Base-by-base conservation (phyloP, 495 filamentous ascomycete species). In the Aspergillus biplanus region DNA sequence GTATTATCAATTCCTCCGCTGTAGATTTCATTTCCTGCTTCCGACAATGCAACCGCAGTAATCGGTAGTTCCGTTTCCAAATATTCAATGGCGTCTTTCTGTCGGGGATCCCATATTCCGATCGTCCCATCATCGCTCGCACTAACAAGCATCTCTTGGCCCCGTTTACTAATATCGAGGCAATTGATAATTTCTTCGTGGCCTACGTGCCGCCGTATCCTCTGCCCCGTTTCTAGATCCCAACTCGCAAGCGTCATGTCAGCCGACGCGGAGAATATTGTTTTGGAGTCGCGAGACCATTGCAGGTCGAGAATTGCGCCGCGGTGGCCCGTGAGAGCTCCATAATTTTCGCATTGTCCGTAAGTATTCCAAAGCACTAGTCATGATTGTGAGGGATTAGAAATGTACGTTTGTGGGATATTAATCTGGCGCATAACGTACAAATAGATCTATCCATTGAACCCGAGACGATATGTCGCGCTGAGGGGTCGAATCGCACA, bases 1-100 rank as follows among this genome's bases (percentile, higher is more conserved):
- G 96, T 92, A 67, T 97, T 97, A 73, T 98, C 95, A 59, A 99
- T 97, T 9, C 93, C 90, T 39, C 95, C 95, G 16, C 90, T 93
- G 73, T 93, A 99, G 7, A 99, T 84, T 76, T 99, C 96, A 71
- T 95, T 97, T 15, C 94, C 95, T 16, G 92, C 92, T 76, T 97
- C 93, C 5, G 93, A 89, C 7, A 97, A 75, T 5, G 94, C 92
- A 0, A 98, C 88, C 0, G 93, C 90, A 0, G 94, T 97, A 65
- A 99, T 88, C 6, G 96, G 95, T 55, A 96, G 95, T 55, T 96
- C 90, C 1, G 93, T 97, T 71, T 94, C 86, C 56, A 98, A 87
- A 71, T 89, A 95, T 64, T 96, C 91, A 44, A 91, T 83, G 1
- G 92, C 93, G 48, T 90, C 84, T 72, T 97, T 99, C 62, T 93